Base-by-base conservation (phyloP, 2,329 filamentous ascomycete species). In the Thielaviopsis musarum region DNA sequence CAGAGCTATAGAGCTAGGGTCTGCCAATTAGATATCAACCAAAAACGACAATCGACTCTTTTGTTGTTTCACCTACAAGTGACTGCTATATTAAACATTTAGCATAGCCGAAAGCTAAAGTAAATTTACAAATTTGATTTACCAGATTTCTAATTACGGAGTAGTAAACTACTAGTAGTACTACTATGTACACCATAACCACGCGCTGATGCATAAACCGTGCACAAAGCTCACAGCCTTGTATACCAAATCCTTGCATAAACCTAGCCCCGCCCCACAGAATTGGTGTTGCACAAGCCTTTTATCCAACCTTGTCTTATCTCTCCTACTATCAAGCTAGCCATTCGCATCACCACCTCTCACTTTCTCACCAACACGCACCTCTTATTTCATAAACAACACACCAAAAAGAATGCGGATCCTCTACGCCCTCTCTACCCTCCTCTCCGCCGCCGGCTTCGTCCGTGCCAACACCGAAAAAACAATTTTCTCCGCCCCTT, bases 381-480 rank as follows among this genome's bases (percentile, higher is more conserved):
- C 28, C 3, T 38, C 17, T 5, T 22, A 30, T 52, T 52, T 13
- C 51, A 48, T n/a, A n/a, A n/a, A n/a, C n/a, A n/a, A n/a, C n/a
- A n/a, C n/a, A n/a, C 9, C 21, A 28, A 24, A 21, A 15, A 56
- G n/a, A 38, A 58, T 58, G 61, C 55, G 19, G 6, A n/a, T 62
- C 45, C 54, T 21, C n/a, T 54, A 13, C 56, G 53, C 15, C 13
- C 45, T 19, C 57, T 60, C 19, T 54, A 65, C 5, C 49, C n/a
- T 65, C 52, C 34, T 59, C 13, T 34, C 59, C 13, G 22, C 63
- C 49, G 17, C 63, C 19, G 15, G 54, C 30, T 58, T 63, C 13
- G 65, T 59, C 38, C 38, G 64, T 22, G 89, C 86, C 69, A 97
- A 98, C 70, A 85, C 87, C 59, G 93, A 97, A 70, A 98, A 98